Evolutionary conservation across 225 moss, liverwort and hornwort genomes (phyloP).

Genomic region (Pleurozium schreberi): DNA sequence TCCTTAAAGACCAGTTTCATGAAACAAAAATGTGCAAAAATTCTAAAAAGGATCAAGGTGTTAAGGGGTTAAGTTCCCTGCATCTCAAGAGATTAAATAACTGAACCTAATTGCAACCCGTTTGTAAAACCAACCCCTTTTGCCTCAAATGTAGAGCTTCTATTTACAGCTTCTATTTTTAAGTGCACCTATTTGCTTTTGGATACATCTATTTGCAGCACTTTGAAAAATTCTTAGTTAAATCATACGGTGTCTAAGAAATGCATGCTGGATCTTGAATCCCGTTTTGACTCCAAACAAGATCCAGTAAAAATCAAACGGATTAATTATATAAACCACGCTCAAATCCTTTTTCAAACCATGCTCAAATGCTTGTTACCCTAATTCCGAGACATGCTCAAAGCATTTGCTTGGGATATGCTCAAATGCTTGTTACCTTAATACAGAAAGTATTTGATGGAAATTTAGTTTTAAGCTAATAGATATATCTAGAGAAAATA

Average conservation of each 20-base stretch:
- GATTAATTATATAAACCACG: not conserved
- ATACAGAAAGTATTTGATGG: not conserved
- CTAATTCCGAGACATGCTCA: not conserved
- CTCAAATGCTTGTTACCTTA: not conserved
- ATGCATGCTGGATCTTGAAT: not conserved
- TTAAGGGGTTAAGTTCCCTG: not conserved
- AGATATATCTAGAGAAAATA: not conserved
- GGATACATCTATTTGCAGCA: not conserved
- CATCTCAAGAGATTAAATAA: not conserved
- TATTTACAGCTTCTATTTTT: not conserved
- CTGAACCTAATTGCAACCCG: not conserved
- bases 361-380: not conserved
- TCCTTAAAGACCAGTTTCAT: too few species aligned
- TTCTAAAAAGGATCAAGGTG: too few species aligned
- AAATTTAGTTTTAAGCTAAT: not conserved
- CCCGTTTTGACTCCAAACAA: not conserved
- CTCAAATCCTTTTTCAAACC: not conserved
- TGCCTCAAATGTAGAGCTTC: not conserved
- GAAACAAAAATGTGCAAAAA: too few species aligned
- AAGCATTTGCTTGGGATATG: not conserved
- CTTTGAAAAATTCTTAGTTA: not conserved
- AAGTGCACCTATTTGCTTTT: not conserved
- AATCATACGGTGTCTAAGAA: not conserved
- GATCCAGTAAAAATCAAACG: not conserved
- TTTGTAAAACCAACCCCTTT: not conserved